Evolutionary conservation across 495 filamentous ascomycete species (phyloP).

Genomic region (Penicillium turbatum): DNA sequence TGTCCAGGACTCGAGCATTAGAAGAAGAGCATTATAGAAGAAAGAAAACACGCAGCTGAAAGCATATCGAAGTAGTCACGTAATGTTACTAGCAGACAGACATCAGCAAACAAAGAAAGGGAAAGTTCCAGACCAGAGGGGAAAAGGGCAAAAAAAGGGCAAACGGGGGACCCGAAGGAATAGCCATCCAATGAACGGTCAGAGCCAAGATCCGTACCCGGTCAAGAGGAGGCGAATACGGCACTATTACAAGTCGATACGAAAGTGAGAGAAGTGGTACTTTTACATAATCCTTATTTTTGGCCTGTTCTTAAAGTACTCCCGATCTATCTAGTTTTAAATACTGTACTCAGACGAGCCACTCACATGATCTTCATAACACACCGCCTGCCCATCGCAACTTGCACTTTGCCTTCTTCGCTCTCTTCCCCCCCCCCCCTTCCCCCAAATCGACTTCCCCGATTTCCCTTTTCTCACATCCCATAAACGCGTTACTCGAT

Average conservation of each 20-base stretch:
- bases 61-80: too few species aligned
- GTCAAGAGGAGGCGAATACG: background rate
- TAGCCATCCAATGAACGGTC: background rate
- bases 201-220: background rate
- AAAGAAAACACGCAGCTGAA: too few species aligned
- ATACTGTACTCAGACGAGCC: background rate
- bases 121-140: conserved; percentile 4
- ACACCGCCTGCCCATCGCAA: conserved; percentile 40
- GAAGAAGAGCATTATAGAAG: too few species aligned
- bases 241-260: background rate
- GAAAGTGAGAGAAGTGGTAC: background rate
- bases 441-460: background rate
- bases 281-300: background rate
- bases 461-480: conserved; percentile 38
- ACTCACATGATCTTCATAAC: conserved; percentile 23
- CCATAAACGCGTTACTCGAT: conserved; percentile 52
- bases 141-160: background rate
- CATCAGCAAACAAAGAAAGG: background rate
- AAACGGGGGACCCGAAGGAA: background rate
- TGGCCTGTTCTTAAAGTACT: background rate
- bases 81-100: too few species aligned
- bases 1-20: background rate
- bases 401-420: conserved; percentile 43
- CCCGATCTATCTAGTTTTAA: background rate
- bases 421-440: conserved; percentile 26